These are phyloP conservation scores for Penicillium sp. DNA, from an alignment of 2,329 filamentous ascomycete species.

Conservation along the genomic window DNA sequence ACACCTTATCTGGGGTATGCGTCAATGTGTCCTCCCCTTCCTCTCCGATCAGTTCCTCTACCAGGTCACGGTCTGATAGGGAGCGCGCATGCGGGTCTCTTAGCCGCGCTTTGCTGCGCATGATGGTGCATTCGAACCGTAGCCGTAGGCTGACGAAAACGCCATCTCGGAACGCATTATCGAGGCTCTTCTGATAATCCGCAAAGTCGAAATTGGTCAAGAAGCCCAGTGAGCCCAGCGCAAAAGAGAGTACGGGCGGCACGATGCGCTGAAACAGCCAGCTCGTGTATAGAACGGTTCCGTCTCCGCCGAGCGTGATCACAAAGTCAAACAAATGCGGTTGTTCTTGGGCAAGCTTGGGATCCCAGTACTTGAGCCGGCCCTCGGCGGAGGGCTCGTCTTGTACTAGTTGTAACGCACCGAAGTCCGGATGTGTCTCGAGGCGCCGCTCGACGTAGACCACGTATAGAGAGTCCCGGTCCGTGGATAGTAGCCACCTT, in stretches of 20 bases:
- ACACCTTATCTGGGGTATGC: conserved; percentile 78
- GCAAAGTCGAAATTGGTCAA: conserved; percentile 95
- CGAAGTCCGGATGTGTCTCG: conserved; percentile 69
- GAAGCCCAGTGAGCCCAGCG: conserved; percentile 88
- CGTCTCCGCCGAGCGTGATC: conserved; percentile 87
- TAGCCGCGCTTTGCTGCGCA: conserved; percentile 59
- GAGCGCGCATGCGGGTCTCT: conserved; percentile 24
- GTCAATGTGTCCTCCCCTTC: conserved; percentile 81
- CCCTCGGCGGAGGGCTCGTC: conserved; percentile 57
- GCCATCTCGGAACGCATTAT: conserved; percentile 72
- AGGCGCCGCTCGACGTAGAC: conserved; percentile 81
- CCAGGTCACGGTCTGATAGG: conserved; percentile 63
- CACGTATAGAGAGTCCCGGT: conserved; percentile 66
- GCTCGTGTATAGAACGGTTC: conserved; percentile 93
- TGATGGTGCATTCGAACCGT: conserved; percentile 89
- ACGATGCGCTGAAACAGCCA: conserved; percentile 97
- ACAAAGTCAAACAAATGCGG: conserved; percentile 94
- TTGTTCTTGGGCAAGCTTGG: conserved; percentile 70
- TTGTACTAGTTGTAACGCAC: conserved; percentile 65
- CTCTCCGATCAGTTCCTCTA: conserved; percentile 87
- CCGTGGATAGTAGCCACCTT: conserved; percentile 74
- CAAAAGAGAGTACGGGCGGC: conserved; percentile 87
- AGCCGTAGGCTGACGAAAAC: conserved; percentile 85
- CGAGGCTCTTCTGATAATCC: conserved; percentile 67
- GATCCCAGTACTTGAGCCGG: conserved; percentile 79